phyloP scores from a whole-genome alignment of 176 grass and related monocot species.

The Melocanna baccifera region DNA sequence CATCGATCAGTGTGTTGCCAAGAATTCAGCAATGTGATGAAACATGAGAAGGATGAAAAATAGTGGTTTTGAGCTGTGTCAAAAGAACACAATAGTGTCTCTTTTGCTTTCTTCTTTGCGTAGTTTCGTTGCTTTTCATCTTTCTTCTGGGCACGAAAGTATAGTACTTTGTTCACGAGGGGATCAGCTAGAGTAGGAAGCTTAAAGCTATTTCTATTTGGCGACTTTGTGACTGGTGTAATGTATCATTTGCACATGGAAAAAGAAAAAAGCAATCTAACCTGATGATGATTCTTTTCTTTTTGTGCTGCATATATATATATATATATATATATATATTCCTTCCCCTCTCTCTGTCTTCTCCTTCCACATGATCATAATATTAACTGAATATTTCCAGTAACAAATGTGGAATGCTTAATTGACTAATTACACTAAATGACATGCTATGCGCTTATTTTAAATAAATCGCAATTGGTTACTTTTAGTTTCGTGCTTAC shows the following conservation, averaged over 20 bases:
- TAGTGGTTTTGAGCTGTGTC: not conserved
- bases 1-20: not conserved
- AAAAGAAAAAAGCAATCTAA: conserved; percentile 28
- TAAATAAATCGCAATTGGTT: no score
- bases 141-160: not conserved
- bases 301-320: not conserved
- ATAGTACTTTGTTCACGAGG: not conserved
- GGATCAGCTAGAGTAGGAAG: not conserved
- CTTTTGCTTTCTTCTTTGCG: not conserved
- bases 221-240: conserved; percentile 23
- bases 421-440: not conserved
- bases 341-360: not conserved
- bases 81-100: not conserved
- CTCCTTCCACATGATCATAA: not conserved
- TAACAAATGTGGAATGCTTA: not conserved
- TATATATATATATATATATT: not conserved
- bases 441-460: not conserved
- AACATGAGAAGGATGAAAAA: not conserved
- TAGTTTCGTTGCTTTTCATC: not conserved
- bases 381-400: not conserved
- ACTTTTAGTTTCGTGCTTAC: not conserved
- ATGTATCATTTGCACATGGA: conserved; percentile 51
- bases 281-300: conserved; percentile 6
- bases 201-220: conserved; percentile 25
- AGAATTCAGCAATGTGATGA: conserved; percentile 6